phyloP scores from a whole-genome alignment of 495 filamentous ascomycete genomes.

The Hyaloscypha bicolor region DNA sequence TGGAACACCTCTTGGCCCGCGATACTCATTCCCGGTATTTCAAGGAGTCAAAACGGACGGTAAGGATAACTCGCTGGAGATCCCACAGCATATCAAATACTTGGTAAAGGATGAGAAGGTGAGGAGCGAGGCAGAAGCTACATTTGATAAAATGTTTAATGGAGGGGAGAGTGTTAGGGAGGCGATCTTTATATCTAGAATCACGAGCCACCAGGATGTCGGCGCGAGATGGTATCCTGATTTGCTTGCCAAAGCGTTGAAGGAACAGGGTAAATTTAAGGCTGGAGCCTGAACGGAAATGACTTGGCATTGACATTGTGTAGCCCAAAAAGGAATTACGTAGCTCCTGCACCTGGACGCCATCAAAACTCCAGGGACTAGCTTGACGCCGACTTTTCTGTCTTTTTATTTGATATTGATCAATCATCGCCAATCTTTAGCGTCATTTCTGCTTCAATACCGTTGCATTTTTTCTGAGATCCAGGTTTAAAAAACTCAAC shows the following conservation, averaged over 20 bases:
- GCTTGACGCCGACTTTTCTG: too few relatives aligned
- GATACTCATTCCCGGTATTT: constrained; percentile 9
- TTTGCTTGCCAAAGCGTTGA: not conserved
- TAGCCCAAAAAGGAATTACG: too few relatives aligned
- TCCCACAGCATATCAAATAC: not conserved
- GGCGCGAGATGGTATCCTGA: not conserved
- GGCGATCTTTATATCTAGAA: not conserved
- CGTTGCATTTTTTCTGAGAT: too few relatives aligned
- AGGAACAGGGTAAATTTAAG: not conserved
- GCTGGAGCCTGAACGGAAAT: not conserved
- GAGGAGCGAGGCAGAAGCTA: constrained; percentile 4
- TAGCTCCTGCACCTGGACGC: too few relatives aligned
- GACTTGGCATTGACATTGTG: too few relatives aligned
- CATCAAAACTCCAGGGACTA: too few relatives aligned
- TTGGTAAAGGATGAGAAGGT: constrained; percentile 3
- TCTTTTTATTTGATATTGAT: too few relatives aligned
- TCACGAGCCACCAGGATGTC: not conserved
- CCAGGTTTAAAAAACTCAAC: too few relatives aligned
- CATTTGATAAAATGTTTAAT: constrained; percentile 1
- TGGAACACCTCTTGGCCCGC: not conserved
- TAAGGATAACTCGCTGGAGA: not conserved
- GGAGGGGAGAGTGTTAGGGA: not conserved
- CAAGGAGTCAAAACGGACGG: not conserved
- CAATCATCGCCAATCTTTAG: too few relatives aligned
- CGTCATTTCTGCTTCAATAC: too few relatives aligned